A percentile compares a stretch with the other conserved stretches of the same genome.
These are phyloP conservation scores for Leccinellum luteum DNA, from an alignment of 768 basidiomycete species.

Conservation along the genomic window DNA sequence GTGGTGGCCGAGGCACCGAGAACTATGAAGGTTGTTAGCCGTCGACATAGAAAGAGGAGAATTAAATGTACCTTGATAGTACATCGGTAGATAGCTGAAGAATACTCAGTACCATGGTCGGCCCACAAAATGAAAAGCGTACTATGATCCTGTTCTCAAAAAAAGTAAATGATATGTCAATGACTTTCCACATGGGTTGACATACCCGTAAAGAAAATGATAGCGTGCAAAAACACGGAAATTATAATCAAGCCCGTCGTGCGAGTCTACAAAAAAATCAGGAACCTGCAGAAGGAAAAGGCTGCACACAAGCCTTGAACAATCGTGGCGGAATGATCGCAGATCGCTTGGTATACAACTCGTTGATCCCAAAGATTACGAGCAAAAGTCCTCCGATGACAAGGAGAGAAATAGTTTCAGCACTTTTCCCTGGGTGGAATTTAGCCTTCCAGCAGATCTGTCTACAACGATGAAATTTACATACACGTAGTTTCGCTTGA, in stretches of 20 bases:
- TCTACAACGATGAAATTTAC: not conserved
- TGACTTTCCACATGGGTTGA: not conserved
- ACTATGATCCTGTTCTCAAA: slow-evolving; percentile 26
- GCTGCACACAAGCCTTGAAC: slow-evolving; percentile 28
- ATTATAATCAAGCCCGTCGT: slow-evolving; percentile 36
- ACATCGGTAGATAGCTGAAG: slow-evolving; percentile 38
- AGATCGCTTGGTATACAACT: slow-evolving; percentile 31
- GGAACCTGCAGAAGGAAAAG: not conserved
- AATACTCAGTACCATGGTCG: slow-evolving; percentile 4
- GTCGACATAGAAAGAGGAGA: not conserved
- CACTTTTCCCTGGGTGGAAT: slow-evolving; percentile 23
- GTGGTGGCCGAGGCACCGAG: slow-evolving; percentile 37
- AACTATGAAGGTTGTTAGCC: slow-evolving; percentile 14
- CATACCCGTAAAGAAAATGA: slow-evolving; percentile 34
- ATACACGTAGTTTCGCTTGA: slow-evolving; percentile 33
- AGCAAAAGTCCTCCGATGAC: slow-evolving; percentile 34
- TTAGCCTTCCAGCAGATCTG: not conserved
- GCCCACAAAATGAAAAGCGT: not conserved
- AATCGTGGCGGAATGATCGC: slow-evolving; percentile 41
- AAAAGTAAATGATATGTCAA: not conserved
- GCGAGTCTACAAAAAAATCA: slow-evolving; percentile 30
- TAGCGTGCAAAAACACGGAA: slow-evolving; percentile 33
- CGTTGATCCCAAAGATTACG: slow-evolving; percentile 31
- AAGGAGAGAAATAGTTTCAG: slow-evolving; percentile 37
- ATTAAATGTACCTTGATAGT: slow-evolving; percentile 33